phyloP scores from a whole-genome alignment of 2,329 filamentous ascomycete species.

The Geosmithia flava region DNA sequence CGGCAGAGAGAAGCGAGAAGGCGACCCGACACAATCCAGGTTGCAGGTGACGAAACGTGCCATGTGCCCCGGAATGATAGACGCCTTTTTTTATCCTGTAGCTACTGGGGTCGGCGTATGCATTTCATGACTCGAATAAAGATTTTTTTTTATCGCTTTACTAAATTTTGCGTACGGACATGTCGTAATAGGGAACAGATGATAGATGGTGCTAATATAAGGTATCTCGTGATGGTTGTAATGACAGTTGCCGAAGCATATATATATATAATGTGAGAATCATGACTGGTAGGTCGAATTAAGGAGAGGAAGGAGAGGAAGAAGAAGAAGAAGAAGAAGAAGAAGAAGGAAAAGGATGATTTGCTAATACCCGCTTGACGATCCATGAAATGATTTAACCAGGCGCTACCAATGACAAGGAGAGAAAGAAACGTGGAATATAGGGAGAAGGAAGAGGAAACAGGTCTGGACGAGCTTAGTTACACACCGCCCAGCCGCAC shows the following conservation, averaged over 20 bases:
- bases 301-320: not conserved
- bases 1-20: not conserved
- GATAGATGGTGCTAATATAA: not conserved
- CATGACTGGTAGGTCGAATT: not conserved
- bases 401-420: not conserved
- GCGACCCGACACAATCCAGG: not conserved
- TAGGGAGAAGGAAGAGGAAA: constrained; percentile 3
- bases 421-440: not conserved
- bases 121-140: not conserved
- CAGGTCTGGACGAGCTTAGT: no score
- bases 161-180: not conserved
- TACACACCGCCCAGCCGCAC: not conserved
- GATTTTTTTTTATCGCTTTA: not conserved
- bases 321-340: not conserved
- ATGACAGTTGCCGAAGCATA: not conserved
- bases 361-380: not conserved
- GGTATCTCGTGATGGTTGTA: not conserved
- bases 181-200: not conserved
- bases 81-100: not conserved
- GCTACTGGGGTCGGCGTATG: not conserved
- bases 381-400: not conserved
- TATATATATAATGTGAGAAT: not conserved
- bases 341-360: not conserved
- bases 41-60: not conserved
- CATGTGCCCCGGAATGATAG: not conserved